These are phyloP conservation scores for Petasospora fabianii DNA, from an alignment of 1,139 yeast genomes.

Conservation along the genomic window DNA sequence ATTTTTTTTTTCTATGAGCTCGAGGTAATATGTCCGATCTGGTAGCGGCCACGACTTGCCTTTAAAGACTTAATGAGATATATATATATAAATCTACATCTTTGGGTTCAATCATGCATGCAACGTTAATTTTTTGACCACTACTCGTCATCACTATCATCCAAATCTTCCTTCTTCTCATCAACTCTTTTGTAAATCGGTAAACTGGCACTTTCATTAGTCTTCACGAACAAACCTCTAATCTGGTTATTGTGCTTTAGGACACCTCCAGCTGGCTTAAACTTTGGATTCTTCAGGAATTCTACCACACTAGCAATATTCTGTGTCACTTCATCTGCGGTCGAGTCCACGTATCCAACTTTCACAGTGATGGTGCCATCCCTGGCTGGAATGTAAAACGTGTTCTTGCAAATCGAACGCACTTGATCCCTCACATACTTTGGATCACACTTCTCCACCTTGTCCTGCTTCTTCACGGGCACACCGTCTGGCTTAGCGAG, in stretches of 20 bases:
- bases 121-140: no score
- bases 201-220: conserved; percentile 61
- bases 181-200: conserved; percentile 34
- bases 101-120: neutral
- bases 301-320: conserved; percentile 55
- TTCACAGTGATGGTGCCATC: conserved; percentile 40
- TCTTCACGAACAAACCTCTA: conserved; percentile 53
- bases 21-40: no score
- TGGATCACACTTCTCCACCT: conserved; percentile 50
- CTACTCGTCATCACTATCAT: conserved; percentile 5
- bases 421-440: conserved; percentile 58
- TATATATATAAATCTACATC: no score
- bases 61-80: no score
- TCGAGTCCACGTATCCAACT: conserved; percentile 51
- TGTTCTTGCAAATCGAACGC: conserved; percentile 55
- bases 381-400: conserved; percentile 57
- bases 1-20: no score
- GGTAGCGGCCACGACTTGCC: no score
- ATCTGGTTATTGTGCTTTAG: conserved; percentile 41
- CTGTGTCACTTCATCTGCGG: conserved; percentile 39
- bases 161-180: neutral
- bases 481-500: conserved; percentile 38
- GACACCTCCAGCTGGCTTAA: conserved; percentile 45
- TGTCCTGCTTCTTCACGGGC: conserved; percentile 33
- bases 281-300: conserved; percentile 46